Conservation (phyloP, 495 filamentous ascomycete species). For the Penicillium odoratum region DNA sequence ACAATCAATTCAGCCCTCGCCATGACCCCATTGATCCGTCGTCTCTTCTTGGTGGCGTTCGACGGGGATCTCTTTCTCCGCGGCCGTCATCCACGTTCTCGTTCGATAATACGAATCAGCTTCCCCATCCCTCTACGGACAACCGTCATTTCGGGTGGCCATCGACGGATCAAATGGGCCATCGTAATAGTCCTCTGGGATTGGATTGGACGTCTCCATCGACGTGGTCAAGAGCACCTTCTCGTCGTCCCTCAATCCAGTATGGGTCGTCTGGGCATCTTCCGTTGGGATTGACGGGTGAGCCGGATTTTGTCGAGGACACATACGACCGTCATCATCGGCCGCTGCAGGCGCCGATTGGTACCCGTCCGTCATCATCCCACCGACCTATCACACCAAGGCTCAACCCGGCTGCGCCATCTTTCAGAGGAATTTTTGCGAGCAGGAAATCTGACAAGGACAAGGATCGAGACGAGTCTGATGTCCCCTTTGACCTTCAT, state of each 20-base stretch:
- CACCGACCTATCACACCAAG: constrained; percentile 57
- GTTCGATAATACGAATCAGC: constrained; percentile 60
- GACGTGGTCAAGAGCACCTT: constrained; percentile 57
- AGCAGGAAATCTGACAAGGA: constrained; percentile 43
- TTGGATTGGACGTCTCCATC: constrained; percentile 57
- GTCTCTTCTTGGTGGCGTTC: constrained; percentile 52
- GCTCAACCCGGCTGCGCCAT: constrained; percentile 61
- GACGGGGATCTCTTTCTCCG: constrained; percentile 66
- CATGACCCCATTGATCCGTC: constrained; percentile 59
- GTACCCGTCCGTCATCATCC: constrained; percentile 54
- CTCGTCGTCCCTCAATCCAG: constrained; percentile 56
- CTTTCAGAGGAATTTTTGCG: constrained; percentile 55
- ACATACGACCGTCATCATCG: constrained; percentile 45
- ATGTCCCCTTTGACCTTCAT: constrained; percentile 38
- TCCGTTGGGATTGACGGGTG: constrained; percentile 48
- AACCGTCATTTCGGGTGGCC: constrained; percentile 69
- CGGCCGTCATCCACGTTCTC: constrained; percentile 78
- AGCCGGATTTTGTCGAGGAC: constrained; percentile 47
- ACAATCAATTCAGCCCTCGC: constrained; percentile 63
- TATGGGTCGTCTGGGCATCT: constrained; percentile 58
- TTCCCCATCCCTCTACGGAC: constrained; percentile 80
- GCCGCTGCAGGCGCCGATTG: constrained; percentile 54
- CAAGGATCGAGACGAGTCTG: constrained; percentile 33
- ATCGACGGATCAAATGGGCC: constrained; percentile 49
- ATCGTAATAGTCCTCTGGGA: constrained; percentile 54